Base-by-base conservation (phyloP, 805 yeast species). In the Saccharomyces kudriavzevii region DNA sequence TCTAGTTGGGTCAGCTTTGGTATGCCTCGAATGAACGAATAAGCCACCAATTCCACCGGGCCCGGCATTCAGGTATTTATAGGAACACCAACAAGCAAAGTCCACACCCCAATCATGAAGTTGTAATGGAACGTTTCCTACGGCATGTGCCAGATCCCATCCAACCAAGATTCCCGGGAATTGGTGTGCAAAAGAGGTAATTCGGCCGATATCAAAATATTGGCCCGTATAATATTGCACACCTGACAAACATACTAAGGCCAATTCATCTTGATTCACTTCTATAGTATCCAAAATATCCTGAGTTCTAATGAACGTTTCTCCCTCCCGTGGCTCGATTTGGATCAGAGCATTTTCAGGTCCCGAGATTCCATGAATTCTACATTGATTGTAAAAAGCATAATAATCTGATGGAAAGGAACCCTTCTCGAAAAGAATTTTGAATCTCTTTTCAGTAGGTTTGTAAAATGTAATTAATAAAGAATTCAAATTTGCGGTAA, bases 61-160 rank as follows among this genome's bases (percentile, higher is more conserved):
- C 0, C 98, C 98, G 3, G 96, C 69, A 66, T 92, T 92, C 58
- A 91, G 71, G 66, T 91, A 91, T 68, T 91, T 91, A 75, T 91
- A 91, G 4, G 95, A 83, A 68, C 98, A 91, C 90, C 96, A 91
- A 20, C 82, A 89, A 0, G 97, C 98, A 73, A 91, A 90, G 69
- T 91, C 98, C 4, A 88, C 94, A 53, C 78, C 73, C 96, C 97
- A 91, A 49, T 87, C 89, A 66, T 91, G 97, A 51, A 91, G 71
- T 49, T 77, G 61, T 51, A 92, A 69, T 6, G 82, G 83, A 2
- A 89, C 91, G 67, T 92, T 92, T 2, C 97, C 98, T 1, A 77
- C 92, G 1, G 95, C 96, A 67, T 91, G 98, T 1, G 98, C 98
- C 60, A 91, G 75, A 68, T 91, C 98, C 97, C 97, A 91, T 1